These are phyloP conservation scores for Metarhizium guizhouense DNA, from an alignment of 2,329 filamentous ascomycete genomes.

Conservation along the genomic window DNA sequence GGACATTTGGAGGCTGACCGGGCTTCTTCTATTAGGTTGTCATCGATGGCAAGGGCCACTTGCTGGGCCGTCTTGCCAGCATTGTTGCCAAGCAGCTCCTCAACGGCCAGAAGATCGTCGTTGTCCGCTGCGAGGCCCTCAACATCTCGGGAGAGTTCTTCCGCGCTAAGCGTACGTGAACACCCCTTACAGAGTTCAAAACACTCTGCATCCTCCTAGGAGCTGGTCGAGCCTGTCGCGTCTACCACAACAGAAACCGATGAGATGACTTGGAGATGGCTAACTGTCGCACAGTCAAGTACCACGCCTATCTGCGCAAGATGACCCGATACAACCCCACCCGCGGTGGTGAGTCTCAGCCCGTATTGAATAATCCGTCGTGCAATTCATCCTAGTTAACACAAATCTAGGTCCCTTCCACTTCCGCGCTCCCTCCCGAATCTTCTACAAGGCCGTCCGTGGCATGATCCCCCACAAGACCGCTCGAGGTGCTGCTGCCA, in stretches of 20 bases:
- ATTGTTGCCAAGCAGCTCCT: conserved; percentile 99
- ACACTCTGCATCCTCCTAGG: background rate
- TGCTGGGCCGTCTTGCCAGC: conserved; percentile 96
- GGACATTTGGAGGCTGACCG: conserved; percentile 15
- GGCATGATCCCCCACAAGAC: conserved; percentile 99
- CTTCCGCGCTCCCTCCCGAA: conserved; percentile 97
- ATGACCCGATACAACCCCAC: conserved; percentile 99
- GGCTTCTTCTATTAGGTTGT: conserved; percentile 58
- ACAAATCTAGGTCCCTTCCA: conserved; percentile 79
- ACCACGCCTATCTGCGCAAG: conserved; percentile 99
- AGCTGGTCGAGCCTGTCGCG: background rate
- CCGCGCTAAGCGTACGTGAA: conserved; percentile 97
- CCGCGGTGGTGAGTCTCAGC: conserved; percentile 69
- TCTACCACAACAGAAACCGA: background rate
- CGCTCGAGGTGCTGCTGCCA: conserved; percentile 86
- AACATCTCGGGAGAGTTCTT: conserved; percentile 99
- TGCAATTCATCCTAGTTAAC: conserved; percentile 25
- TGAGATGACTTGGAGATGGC: conserved; percentile 15
- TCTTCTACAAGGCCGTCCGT: conserved; percentile 99
- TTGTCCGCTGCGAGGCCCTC: conserved; percentile 96
- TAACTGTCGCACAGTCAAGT: conserved; percentile 79
- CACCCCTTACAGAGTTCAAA: background rate
- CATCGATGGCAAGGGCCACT: conserved; percentile 99
- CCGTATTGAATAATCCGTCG: conserved; percentile 2
- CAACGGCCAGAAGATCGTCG: conserved; percentile 97